Conservation (phyloP, 805 yeast species). For the Brettanomyces anomalus region DNA sequence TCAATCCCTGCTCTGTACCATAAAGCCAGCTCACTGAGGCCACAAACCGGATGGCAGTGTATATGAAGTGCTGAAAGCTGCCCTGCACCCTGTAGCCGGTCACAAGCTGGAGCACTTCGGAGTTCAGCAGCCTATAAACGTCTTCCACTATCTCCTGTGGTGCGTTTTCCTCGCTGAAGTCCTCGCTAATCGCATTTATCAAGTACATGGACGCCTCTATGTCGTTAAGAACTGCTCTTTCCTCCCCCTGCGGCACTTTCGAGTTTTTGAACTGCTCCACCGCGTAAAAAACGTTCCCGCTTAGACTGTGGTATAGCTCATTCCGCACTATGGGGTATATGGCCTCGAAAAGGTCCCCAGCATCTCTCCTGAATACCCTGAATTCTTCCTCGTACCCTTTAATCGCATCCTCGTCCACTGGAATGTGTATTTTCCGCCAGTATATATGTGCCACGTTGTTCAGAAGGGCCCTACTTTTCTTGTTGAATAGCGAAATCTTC, state of each 20-base stretch:
- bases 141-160: constrained; percentile 12
- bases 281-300: constrained; percentile 23
- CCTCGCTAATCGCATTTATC: constrained; percentile 46
- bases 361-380: constrained; percentile 58
- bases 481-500: constrained; percentile 17
- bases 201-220: constrained; percentile 58
- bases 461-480: constrained; percentile 32
- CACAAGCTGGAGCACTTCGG: constrained; percentile 20
- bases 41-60: constrained; percentile 47
- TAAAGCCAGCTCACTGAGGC: constrained; percentile 56
- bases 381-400: constrained; percentile 44
- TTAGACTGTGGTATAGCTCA: constrained; percentile 37
- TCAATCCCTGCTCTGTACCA: constrained; percentile 33
- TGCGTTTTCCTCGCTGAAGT: constrained; percentile 31
- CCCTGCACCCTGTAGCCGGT: constrained; percentile 4
- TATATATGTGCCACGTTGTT: constrained; percentile 49
- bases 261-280: not conserved
- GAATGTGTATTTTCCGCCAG: constrained; percentile 56
- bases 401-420: constrained; percentile 26
- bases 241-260: constrained; percentile 13
- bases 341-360: constrained; percentile 68
- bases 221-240: constrained; percentile 16
- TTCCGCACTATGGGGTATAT: constrained; percentile 57
- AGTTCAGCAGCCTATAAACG: constrained; percentile 21
- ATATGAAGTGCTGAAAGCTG: constrained; percentile 24